phyloP scores from a whole-genome alignment of 805 yeast genomes.

The Saccharomycopsis capsularis region DNA sequence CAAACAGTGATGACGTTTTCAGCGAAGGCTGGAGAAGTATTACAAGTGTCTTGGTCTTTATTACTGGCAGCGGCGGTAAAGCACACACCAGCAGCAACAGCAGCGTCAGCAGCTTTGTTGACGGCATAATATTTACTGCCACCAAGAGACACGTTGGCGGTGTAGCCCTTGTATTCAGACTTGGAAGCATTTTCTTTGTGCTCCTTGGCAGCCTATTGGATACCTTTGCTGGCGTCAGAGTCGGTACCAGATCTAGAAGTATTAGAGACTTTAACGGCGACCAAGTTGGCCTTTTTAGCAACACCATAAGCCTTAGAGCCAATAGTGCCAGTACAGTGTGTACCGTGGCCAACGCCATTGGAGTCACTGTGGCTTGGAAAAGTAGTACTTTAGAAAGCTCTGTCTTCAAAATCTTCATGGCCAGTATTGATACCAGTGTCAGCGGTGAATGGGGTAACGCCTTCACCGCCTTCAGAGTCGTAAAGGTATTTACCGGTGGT shows the following conservation, averaged over 20 bases:
- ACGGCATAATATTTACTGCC: slow-evolving; percentile 51
- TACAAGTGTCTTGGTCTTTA: slow-evolving; percentile 54
- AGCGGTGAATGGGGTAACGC: slow-evolving; percentile 49
- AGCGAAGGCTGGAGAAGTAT: slow-evolving; percentile 56
- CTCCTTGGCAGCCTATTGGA: slow-evolving; percentile 48
- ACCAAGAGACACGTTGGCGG: slow-evolving; percentile 58
- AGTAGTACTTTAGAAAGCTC: slow-evolving; percentile 54
- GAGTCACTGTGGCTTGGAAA: slow-evolving; percentile 42
- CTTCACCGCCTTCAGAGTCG: slow-evolving; percentile 53
- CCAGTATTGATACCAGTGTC: slow-evolving; percentile 49
- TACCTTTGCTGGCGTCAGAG: slow-evolving; percentile 57
- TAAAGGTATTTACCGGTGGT: slow-evolving; percentile 45
- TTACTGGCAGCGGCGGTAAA: slow-evolving; percentile 61
- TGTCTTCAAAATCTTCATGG: slow-evolving; percentile 52
- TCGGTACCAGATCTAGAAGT: slow-evolving; percentile 52
- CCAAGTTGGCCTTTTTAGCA: slow-evolving; percentile 51
- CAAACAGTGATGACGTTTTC: slow-evolving; percentile 47
- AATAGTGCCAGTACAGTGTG: slow-evolving; percentile 63
- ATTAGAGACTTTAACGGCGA: slow-evolving; percentile 55
- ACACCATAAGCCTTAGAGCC: slow-evolving; percentile 52
- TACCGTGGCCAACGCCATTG: slow-evolving; percentile 59
- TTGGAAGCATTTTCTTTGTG: slow-evolving; percentile 40
- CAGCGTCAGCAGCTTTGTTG: slow-evolving; percentile 54
- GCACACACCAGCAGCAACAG: slow-evolving; percentile 48
- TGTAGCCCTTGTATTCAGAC: slow-evolving; percentile 61